Base-by-base conservation (phyloP, 1,284 basidiomycete species). In the Leccinum pachyderme region DNA sequence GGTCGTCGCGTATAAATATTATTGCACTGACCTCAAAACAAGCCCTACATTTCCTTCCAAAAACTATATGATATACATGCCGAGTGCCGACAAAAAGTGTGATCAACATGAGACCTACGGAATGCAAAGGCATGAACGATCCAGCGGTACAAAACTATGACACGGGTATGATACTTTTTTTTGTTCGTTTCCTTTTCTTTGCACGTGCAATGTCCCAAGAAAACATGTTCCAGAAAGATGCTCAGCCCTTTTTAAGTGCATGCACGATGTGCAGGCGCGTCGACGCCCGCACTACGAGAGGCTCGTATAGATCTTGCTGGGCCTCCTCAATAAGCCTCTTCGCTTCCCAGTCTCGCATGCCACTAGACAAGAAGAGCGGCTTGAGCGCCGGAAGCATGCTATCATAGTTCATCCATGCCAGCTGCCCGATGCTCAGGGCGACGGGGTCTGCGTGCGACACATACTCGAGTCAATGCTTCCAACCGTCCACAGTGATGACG, bases 371-470 rank as follows among this genome's bases (percentile, higher is more conserved):
- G 64, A 87, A 79, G 46, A 85, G 73, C 4, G 84, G 83, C 54
- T 77, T 79, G 57, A 86, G 67, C 4, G 82, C 81, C 41, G 82
- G 81, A 41, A 87, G 71, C 56, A 87, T 73, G n/a, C 79, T 74
- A 60, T 87, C 85, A 61, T 81, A 82, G 56, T 82, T 79, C 82
- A 86, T 81, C 85, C 85, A 87, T 41, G 84, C 82, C 24, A 86
- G 69, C 60, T 87, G 83, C 7, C 83, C 84, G 47, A 85, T 78
- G 32, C 82, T 84, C 25, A 86, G 74, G 22, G 77, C 67, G 32
- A 70, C 67, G 4, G 66, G 66, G 60, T 73, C 72, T 74, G 47
- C 37, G 46, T 54, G 50, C 24, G 54, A 37, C 54, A 41, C 44
- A 50, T 41, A 47, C 37, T 53, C 45, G 25, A 33, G 49, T 58